Evolutionary conservation across 2,329 filamentous ascomycete genomes (phyloP), one percentile per base, ranked within the genome.

Genomic region (Colletotrichum australisinense): DNA sequence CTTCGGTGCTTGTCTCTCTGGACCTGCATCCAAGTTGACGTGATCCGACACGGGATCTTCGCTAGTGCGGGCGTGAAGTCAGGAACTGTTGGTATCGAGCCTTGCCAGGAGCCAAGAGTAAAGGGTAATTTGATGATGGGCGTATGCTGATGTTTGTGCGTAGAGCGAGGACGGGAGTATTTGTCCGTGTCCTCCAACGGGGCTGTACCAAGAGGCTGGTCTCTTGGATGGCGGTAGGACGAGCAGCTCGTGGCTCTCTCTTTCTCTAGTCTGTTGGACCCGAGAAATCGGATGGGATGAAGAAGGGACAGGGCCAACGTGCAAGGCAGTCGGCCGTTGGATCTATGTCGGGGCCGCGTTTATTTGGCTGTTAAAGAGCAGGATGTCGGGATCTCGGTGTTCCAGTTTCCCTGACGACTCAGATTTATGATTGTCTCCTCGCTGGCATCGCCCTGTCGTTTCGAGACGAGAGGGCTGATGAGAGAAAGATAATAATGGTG

Each of bases 61-160:
- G 74, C 70, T 77, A 77, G 76, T 77, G 76, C 76, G 76, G 76
- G 75, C 75, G 76, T 74, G 72, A 59, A 67, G 42, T 63, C 63
- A 76, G 75, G 65, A 67, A 76, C 60, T 28, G 57, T 14, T 52
- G 67, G 59, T 14, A 24, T 42, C n/a, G 67, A 49, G 71, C 67
- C 71, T 71, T 56, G 26, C 32, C 42, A 56, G 67, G 57, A 71
- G 38, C 42, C 55, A 66, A 69, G 26, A 55, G 30, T 46, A 55
- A 24, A 58, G 16, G 53, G 35, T 28, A 35, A 59, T 42, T 32
- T 46, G 52, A 63, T 52, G 65, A 42, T 56, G 63, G n/a, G 57
- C 52, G 57, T 68, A 22, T 30, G 14, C 52, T 49, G 63, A 22
- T 30, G 26, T 53, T 52, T 46, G 46, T 49, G 38, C 38, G 26